phyloP scores from a whole-genome alignment of 78 protist species.

The Creolimax fragrantissima region DNA sequence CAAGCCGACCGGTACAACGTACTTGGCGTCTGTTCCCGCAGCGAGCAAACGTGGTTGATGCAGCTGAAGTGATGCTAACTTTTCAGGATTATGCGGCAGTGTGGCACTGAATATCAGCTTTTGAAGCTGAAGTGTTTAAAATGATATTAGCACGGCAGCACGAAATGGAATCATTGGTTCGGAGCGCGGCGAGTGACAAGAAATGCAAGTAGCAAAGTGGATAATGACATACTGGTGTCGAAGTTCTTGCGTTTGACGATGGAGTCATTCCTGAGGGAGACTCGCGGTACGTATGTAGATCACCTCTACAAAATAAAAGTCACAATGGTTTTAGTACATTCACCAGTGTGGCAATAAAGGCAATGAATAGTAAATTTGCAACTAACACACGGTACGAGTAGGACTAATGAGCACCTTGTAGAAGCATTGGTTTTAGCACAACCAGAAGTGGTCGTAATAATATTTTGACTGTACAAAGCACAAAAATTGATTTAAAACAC shows the following conservation, averaged over 20 bases:
- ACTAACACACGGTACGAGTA: too few relatives aligned
- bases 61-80: constrained; percentile 28
- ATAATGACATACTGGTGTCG: not conserved
- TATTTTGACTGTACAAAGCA: too few relatives aligned
- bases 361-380: too few relatives aligned
- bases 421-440: too few relatives aligned
- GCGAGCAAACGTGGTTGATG: not conserved
- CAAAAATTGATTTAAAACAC: too few relatives aligned
- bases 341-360: too few relatives aligned
- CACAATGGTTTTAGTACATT: too few relatives aligned
- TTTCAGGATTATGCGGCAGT: constrained; percentile 42
- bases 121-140: not conserved
- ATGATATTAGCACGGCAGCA: too few relatives aligned
- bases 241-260: not conserved
- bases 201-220: not conserved
- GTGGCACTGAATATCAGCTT: constrained; percentile 67
- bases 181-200: not conserved
- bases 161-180: not conserved
- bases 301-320: not conserved
- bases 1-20: not conserved
- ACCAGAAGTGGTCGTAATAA: too few relatives aligned
- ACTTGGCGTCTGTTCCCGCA: not conserved
- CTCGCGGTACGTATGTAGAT: not conserved
- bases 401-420: too few relatives aligned
- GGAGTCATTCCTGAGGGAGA: not conserved